phyloP scores from a whole-genome alignment of 23 red algal genomes.

The Gracilaria gracilis region DNA sequence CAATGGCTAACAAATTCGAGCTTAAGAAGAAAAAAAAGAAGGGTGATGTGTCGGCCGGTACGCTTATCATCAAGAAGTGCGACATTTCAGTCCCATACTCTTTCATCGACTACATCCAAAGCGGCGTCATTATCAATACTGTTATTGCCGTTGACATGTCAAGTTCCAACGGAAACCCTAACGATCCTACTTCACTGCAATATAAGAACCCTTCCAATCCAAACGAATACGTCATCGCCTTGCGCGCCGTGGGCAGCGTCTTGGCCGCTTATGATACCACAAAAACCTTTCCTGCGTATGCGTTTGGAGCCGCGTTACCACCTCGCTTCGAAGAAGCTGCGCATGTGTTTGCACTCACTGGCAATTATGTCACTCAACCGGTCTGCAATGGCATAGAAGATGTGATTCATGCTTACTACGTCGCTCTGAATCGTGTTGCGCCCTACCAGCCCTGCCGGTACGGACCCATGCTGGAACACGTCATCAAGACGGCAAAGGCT shows the following conservation, averaged over 20 bases:
- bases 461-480: slow-evolving; percentile 64
- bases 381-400: slow-evolving; percentile 72
- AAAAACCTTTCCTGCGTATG: slow-evolving; percentile 76
- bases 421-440: slow-evolving; percentile 35
- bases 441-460: slow-evolving; percentile 67
- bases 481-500: slow-evolving; percentile 41
- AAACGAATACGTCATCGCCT: slow-evolving; percentile 86
- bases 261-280: slow-evolving; percentile 69
- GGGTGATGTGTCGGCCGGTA: slow-evolving; percentile 38
- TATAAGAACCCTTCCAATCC: slow-evolving; percentile 56
- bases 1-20: slow-evolving; percentile 1
- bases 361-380: slow-evolving; percentile 25
- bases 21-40: slow-evolving; percentile 41
- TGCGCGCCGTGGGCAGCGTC: slow-evolving; percentile 71
- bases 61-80: slow-evolving; percentile 41
- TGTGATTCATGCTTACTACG: slow-evolving; percentile 71
- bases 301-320: slow-evolving; percentile 84
- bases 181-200: slow-evolving; percentile 65
- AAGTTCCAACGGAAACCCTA: slow-evolving; percentile 80
- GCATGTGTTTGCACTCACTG: slow-evolving; percentile 82
- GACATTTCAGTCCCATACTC: slow-evolving; percentile 48
- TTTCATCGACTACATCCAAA: slow-evolving; percentile 81
- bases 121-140: slow-evolving; percentile 65
- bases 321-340: slow-evolving; percentile 51
- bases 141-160: slow-evolving; percentile 89